Evolutionary conservation across 495 filamentous ascomycete species (phyloP).

Genomic region (Hypomontagnella submonticulosa): DNA sequence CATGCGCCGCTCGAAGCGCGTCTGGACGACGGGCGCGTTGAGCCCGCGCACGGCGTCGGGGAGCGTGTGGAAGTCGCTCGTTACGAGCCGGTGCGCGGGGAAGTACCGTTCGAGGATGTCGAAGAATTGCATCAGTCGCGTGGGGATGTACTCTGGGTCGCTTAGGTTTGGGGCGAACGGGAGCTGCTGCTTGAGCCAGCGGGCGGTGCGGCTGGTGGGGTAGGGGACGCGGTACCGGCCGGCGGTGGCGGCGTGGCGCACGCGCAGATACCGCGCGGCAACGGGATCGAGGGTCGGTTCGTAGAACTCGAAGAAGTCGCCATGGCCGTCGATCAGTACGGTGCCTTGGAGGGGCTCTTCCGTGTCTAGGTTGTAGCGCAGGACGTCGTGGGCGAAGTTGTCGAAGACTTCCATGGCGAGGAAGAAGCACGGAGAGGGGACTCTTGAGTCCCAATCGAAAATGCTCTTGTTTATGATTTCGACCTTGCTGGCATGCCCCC

Average conservation of each 20-base stretch:
- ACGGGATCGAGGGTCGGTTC: constrained; percentile 79
- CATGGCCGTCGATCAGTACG: constrained; percentile 84
- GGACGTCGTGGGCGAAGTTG: constrained; percentile 94
- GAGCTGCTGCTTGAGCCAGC: constrained; percentile 67
- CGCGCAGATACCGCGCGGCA: constrained; percentile 80
- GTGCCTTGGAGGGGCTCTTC: constrained; percentile 83
- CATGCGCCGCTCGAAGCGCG: constrained; percentile 82
- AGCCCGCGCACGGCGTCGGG: constrained; percentile 83
- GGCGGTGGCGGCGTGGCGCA: constrained; percentile 71
- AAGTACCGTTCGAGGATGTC: constrained; percentile 87
- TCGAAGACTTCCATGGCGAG: constrained; percentile 98
- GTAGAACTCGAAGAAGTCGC: constrained; percentile 97
- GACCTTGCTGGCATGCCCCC: constrained; percentile 84
- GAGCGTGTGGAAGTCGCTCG: constrained; percentile 87
- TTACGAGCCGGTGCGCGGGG: constrained; percentile 86
- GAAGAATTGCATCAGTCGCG: constrained; percentile 95
- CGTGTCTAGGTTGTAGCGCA: constrained; percentile 85
- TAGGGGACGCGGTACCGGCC: constrained; percentile 63
- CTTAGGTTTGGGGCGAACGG: constrained; percentile 81
- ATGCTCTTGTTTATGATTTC: constrained; percentile 95
- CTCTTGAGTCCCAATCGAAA: constrained; percentile 89
- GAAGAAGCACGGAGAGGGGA: constrained; percentile 94
- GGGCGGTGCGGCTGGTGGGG: constrained; percentile 60
- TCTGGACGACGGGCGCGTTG: constrained; percentile 96
- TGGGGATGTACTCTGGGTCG: constrained; percentile 90